Conservation (phyloP, 192 early-diverging fungal genomes). For the Backusella luteola region DNA sequence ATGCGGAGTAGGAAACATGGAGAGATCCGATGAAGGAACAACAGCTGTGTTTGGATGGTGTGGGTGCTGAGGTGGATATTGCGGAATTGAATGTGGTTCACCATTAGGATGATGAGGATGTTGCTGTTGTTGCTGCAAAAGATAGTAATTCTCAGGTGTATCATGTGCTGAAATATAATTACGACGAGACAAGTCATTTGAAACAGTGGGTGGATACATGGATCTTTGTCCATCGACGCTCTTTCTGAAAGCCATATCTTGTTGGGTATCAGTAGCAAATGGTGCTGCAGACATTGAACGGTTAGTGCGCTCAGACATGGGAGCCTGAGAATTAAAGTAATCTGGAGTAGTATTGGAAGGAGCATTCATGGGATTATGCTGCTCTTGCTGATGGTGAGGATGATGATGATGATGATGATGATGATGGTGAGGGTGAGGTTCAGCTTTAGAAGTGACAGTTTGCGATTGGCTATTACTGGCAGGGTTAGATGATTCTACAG, state of each 20-base stretch:
- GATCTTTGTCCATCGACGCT: background rate
- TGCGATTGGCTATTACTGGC: background rate
- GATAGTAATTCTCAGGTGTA: background rate
- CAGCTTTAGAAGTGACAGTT: background rate
- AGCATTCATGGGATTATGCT: background rate
- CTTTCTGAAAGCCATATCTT: background rate
- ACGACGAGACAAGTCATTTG: background rate
- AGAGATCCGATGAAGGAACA: background rate
- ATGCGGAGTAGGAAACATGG: slow-evolving; percentile 13
- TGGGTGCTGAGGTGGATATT: background rate
- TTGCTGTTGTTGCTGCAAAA: background rate
- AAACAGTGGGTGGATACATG: background rate
- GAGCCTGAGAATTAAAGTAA: background rate
- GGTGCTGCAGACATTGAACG: background rate
- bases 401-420: background rate
- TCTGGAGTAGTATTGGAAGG: background rate
- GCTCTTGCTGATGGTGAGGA: background rate
- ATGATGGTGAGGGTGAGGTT: background rate
- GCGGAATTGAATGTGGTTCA: slow-evolving; percentile 2
- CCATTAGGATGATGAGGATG: background rate
- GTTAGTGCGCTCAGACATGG: background rate
- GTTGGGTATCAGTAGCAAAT: background rate
- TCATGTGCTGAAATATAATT: background rate
- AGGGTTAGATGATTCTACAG: background rate
- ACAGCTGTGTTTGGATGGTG: slow-evolving; percentile 1